Evolutionary conservation across 345 rosid species (phyloP), one percentile per base, ranked within the genome.

Genomic region (Turritis glabra): DNA sequence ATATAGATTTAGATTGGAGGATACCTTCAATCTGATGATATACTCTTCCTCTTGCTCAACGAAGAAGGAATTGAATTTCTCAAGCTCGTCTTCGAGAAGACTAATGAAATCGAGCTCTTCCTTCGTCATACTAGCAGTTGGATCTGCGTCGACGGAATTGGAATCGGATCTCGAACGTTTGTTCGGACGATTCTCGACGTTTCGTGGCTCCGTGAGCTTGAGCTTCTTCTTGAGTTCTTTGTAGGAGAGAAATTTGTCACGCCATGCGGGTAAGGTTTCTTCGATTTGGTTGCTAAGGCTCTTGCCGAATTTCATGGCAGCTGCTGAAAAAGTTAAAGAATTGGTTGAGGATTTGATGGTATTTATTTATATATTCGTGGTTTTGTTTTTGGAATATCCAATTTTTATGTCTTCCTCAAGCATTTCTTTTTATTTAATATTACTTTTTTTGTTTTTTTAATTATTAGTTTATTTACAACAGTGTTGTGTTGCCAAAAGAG

Each of bases 41-140:
- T 92, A 90, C 60, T 95, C 99, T 82, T 95, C 99, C 88, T 95
- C 99, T 64, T 95, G 83, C 81, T 92, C 98, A 26, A 92, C 90
- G 76, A 92, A 95, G 83, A 95, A 92, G 3, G 83, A 33, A 61
- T 95, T 95, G 81, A 95, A 92, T 79, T 95, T 95, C 87, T 95
- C 97, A 51, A 94, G 82, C 80, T 94, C 97, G 33, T 74, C 89
- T 64, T 91, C 98, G 78, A 95, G 81, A 57, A 85, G 79, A 27
- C 75, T 78, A 54, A 86, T 81, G 72, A 95, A 92, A 82, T 90
- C 87, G 53, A 79, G 66, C 77, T 88, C 98, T 73, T 94, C 97
- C 10, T 71, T 67, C 3, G 95, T 76, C 83, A 93, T 88, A 27
- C 78, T 59, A 1, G 12, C 73, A 5, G 64, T 69, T 17, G 35